Base-by-base conservation (phyloP, 2,329 filamentous ascomycete genomes). In the Ophiostoma tasmaniense region DNA sequence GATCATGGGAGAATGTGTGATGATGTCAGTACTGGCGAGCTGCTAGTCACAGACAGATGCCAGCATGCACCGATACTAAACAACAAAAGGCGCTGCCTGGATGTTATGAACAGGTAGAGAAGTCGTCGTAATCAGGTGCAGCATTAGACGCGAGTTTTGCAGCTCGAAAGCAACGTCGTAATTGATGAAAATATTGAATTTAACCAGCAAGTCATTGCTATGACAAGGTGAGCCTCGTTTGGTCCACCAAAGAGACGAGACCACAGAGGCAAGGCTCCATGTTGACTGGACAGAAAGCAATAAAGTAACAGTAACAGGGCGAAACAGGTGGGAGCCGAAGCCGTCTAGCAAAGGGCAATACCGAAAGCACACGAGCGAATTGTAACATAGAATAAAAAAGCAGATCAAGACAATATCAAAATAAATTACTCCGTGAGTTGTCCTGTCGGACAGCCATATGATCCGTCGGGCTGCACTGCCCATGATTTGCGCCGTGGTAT, bases 391-490 rank as follows among this genome's bases (percentile, higher is more conserved):
- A 25, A 37, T 10, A 64, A 35, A n/a, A 14, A n/a, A 2, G n/a
- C 17, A 64, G 10, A 64, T 39, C 13, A n/a, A 6, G 13, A 5
- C 28, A 62, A n/a, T 35, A 10, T 62, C 59, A 59, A 67, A 25
- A 55, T 64, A 65, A 50, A 66, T 61, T 70, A 70, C 65, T 69
- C 68, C 68, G 55, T 66, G 52, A 55, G 67, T 59, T 69, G 65
- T 61, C 55, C 59, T 33, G 20, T 64, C 25, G 61, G 11, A 37
- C 61, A 64, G 20, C 61, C 61, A 13, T 22, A 33, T 67, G 68
- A 33, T 33, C 25, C 28, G 25, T 37, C 64, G 33, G 14, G 45
- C 37, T 30, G 66, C 55, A 39, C 37, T n/a, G 22, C 39, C 28
- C 33, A 52, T 25, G 17, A n/a, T 11, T 28, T 17, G 45, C 35